Percentiles rank a stretch among this genome's conserved stretches.
phyloP scores from a whole-genome alignment of 192 early-diverging fungal genomes.

The Piromyces finnis region DNA sequence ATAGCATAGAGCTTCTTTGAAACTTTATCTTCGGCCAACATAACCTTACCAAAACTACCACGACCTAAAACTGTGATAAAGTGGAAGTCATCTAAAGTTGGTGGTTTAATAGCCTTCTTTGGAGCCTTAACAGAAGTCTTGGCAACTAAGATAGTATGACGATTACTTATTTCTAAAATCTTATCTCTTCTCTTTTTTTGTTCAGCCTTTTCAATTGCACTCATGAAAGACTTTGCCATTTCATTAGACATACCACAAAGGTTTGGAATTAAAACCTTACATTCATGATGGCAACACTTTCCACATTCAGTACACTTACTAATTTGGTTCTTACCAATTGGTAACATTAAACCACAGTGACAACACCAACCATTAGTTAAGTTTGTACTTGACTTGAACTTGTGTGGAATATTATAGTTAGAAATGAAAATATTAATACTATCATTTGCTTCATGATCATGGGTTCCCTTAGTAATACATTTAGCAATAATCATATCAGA shows the following conservation, averaged over 20 bases:
- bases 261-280: slow-evolving; percentile 71
- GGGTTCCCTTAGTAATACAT: slow-evolving; percentile 57
- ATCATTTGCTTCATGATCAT: not conserved
- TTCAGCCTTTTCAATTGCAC: slow-evolving; percentile 57
- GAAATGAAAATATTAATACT: slow-evolving; percentile 11
- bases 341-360: slow-evolving; percentile 93
- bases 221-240: slow-evolving; percentile 71
- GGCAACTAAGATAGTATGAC: slow-evolving; percentile 7
- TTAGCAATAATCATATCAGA: slow-evolving; percentile 65
- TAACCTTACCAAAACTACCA: slow-evolving; percentile 98
- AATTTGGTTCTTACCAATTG: slow-evolving; percentile 56
- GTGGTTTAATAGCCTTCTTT: slow-evolving; percentile 9
- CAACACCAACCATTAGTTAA: slow-evolving; percentile 70
- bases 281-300: slow-evolving; percentile 62
- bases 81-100: slow-evolving; percentile 68
- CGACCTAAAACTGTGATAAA: slow-evolving; percentile 90
- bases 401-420: slow-evolving; percentile 89
- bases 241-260: slow-evolving; percentile 82
- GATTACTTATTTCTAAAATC: slow-evolving; percentile 4
- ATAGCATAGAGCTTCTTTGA: slow-evolving; percentile 76
- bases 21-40: slow-evolving; percentile 85
- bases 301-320: slow-evolving; percentile 53
- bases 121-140: slow-evolving; percentile 4
- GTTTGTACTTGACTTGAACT: slow-evolving; percentile 71
- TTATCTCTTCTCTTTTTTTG: not conserved